These are phyloP conservation scores for Salinomyces thailandicus DNA, from an alignment of 2,329 filamentous ascomycete species.

Conservation along the genomic window DNA sequence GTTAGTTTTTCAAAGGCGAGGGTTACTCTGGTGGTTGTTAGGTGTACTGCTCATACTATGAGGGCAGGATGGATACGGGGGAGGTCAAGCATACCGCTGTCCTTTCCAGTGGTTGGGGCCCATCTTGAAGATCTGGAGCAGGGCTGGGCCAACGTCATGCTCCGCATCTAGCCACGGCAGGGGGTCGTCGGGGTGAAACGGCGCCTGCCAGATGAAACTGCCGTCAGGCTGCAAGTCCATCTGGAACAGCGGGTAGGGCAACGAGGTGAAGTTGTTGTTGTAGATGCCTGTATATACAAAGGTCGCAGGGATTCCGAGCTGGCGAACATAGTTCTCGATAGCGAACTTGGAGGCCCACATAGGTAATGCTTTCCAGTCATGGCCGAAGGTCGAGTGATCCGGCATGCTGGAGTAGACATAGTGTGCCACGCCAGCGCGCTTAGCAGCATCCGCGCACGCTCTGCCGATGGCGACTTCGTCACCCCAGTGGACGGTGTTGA, in stretches of 20 bases:
- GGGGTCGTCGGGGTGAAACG: conserved; percentile 80
- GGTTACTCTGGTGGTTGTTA: conserved; percentile 55
- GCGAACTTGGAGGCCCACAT: conserved; percentile 89
- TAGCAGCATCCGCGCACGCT: conserved; percentile 79
- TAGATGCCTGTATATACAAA: conserved; percentile 97
- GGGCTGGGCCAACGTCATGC: conserved; percentile 85
- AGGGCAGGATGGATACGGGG: too few relatives aligned
- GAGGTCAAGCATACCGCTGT: conserved; percentile 43
- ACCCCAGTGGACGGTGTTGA: conserved; percentile 96
- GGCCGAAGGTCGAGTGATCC: conserved; percentile 72
- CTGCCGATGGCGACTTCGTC: conserved; percentile 86
- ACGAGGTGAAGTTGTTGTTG: conserved; percentile 96
- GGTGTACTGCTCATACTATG: too few relatives aligned
- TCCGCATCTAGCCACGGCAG: conserved; percentile 94
- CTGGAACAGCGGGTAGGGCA: conserved; percentile 87
- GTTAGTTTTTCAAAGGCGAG: conserved; percentile 84
- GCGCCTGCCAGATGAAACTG: conserved; percentile 84
- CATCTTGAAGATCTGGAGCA: conserved; percentile 92
- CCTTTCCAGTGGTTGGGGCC: conserved; percentile 75
- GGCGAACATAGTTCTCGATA: conserved; percentile 80
- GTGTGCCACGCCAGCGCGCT: conserved; percentile 72
- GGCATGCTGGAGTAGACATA: conserved; percentile 98
- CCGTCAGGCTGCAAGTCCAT: conserved; percentile 81
- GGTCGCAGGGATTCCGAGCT: conserved; percentile 72
- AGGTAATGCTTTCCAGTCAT: conserved; percentile 69